These are phyloP conservation scores for Cicer judaicum DNA, from an alignment of 306 rosid genomes.

Conservation along the genomic window DNA sequence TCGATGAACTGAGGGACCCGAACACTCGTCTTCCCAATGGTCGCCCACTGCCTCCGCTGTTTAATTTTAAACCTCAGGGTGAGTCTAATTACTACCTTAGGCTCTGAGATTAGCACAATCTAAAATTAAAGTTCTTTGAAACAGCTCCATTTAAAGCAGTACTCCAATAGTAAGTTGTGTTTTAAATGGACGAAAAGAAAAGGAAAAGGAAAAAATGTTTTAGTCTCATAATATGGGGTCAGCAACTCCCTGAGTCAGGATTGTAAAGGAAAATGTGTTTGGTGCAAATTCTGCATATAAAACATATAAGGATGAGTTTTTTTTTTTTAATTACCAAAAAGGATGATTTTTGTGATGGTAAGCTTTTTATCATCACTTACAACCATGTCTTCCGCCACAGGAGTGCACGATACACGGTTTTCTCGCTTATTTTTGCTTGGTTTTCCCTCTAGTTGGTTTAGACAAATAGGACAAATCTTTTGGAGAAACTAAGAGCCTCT, in stretches of 20 bases:
- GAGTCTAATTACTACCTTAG: constrained; percentile 37
- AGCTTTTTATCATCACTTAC: background rate
- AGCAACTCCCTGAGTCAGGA: background rate
- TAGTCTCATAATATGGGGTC: constrained; percentile 12
- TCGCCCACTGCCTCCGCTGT: constrained; percentile 97
- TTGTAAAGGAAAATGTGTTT: constrained; percentile 16
- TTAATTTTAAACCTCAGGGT: constrained; percentile 93
- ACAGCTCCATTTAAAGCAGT: constrained; percentile 15
- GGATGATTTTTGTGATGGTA: background rate
- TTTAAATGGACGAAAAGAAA: constrained; percentile 7
- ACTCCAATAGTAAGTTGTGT: background rate
- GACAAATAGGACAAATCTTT: background rate
- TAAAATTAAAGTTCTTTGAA: constrained; percentile 28
- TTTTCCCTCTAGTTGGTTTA: background rate
- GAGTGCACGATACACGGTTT: background rate
- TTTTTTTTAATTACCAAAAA: background rate
- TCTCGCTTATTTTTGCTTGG: background rate
- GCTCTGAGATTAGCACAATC: constrained; percentile 35
- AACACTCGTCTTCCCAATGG: constrained; percentile 96
- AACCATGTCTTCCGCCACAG: background rate
- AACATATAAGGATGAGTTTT: background rate
- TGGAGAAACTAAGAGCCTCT: background rate
- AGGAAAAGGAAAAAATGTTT: background rate
- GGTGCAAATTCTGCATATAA: background rate
- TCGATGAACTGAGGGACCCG: constrained; percentile 95